Conservation (phyloP, 768 basidiomycete species). For the Mycena venus region DNA sequence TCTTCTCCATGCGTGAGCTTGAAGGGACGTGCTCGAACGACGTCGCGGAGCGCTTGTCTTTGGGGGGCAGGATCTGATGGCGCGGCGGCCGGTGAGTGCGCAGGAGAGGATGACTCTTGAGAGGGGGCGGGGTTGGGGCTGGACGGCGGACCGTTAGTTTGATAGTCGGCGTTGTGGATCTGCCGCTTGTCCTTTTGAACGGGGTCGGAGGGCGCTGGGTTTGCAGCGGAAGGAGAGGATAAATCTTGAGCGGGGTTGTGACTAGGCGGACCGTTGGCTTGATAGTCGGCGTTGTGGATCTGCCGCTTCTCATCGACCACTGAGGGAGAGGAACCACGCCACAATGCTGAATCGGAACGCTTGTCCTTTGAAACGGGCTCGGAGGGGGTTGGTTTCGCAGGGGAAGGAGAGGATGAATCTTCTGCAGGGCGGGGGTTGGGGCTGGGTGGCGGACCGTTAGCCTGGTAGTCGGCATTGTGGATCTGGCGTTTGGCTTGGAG, state of each 20-base stretch:
- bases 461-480: slow-evolving; percentile 32
- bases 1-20: neutral
- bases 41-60: slow-evolving; percentile 6
- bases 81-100: neutral
- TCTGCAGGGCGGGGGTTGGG: slow-evolving; percentile 3
- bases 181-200: slow-evolving; percentile 8
- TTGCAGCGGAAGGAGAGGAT: neutral
- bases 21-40: neutral
- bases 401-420: neutral
- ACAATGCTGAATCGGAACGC: slow-evolving; percentile 25
- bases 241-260: neutral
- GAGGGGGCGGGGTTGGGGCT: neutral
- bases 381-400: neutral
- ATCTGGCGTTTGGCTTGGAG: slow-evolving; percentile 18
- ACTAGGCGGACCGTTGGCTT: slow-evolving; percentile 16
- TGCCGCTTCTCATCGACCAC: neutral
- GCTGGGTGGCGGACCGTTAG: slow-evolving; percentile 12
- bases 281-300: slow-evolving; percentile 33
- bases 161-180: slow-evolving; percentile 32
- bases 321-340: neutral
- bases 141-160: slow-evolving; percentile 13
- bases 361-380: neutral
- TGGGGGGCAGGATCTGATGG: neutral
- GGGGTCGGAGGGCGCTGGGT: neutral
- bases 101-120: neutral